Evolutionary conservation across 2,329 filamentous ascomycete genomes (phyloP).

Genomic region (Cercospora citrullina): DNA sequence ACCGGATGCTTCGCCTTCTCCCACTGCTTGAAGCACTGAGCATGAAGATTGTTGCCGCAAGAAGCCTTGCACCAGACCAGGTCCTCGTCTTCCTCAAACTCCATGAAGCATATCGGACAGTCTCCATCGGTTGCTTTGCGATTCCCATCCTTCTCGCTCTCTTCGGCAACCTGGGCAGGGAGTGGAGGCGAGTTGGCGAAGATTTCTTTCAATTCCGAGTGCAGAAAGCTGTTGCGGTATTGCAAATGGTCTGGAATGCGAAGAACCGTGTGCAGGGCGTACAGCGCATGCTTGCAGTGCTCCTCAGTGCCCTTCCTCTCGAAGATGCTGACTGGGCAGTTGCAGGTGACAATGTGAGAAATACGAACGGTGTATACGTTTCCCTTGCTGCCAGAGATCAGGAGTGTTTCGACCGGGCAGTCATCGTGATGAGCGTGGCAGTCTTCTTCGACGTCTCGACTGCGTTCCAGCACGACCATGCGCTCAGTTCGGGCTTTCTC

Average conservation of each 20-base stretch:
- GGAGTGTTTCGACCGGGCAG: constrained; percentile 54
- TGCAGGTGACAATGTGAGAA: constrained; percentile 47
- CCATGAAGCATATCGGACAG: constrained; percentile 63
- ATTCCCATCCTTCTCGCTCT: constrained; percentile 45
- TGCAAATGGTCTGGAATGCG: constrained; percentile 57
- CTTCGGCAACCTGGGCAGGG: constrained; percentile 38
- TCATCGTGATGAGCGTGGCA: constrained; percentile 51
- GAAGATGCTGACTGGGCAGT: constrained; percentile 28
- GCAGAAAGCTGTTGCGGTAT: constrained; percentile 62
- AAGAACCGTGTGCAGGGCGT: constrained; percentile 59
- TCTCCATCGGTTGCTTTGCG: constrained; percentile 60
- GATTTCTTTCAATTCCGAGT: constrained; percentile 58
- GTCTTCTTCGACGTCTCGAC: constrained; percentile 46
- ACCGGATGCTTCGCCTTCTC: constrained; percentile 30
- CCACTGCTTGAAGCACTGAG: constrained; percentile 59
- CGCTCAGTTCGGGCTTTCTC: constrained; percentile 35
- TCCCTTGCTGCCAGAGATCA: constrained; percentile 61
- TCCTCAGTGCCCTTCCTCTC: constrained; percentile 49
- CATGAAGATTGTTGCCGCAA: constrained; percentile 64
- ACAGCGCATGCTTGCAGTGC: constrained; percentile 63
- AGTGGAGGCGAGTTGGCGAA: constrained; percentile 55
- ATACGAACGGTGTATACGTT: constrained; percentile 62
- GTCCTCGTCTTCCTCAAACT: constrained; percentile 53
- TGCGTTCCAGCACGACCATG: constrained; percentile 59
- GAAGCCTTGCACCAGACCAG: constrained; percentile 60